Conservation (phyloP, 352 stramenopile species). For the Peronospora farinosa region DNA sequence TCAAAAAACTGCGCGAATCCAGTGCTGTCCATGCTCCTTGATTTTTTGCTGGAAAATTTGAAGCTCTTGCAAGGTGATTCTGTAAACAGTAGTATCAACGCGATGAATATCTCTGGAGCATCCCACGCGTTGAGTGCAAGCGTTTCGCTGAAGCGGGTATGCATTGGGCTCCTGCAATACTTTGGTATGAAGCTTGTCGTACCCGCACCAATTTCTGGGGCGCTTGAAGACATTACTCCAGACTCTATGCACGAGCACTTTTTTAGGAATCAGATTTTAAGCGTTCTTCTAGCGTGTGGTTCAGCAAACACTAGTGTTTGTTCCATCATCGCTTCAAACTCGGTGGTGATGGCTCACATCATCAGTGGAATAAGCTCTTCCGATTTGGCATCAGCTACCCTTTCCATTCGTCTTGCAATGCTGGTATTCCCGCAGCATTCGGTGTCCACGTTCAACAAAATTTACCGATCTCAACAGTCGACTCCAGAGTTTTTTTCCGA, state of each 20-base stretch:
- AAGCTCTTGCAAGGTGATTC: slow-evolving; percentile 21
- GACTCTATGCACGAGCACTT: slow-evolving; percentile 45
- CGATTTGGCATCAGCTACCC: slow-evolving; percentile 58
- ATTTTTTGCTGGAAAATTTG: slow-evolving; percentile 65
- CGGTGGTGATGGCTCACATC: slow-evolving; percentile 52
- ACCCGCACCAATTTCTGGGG: slow-evolving; percentile 3
- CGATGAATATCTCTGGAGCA: background rate
- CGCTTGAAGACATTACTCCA: slow-evolving; percentile 1
- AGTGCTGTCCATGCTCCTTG: slow-evolving; percentile 46
- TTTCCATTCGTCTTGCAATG: slow-evolving; percentile 82
- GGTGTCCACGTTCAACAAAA: slow-evolving; percentile 65
- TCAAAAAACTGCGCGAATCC: slow-evolving; percentile 35
- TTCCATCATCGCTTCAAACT: slow-evolving; percentile 50
- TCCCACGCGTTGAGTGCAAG: slow-evolving; percentile 20
- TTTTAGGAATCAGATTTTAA: slow-evolving; percentile 73
- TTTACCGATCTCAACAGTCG: slow-evolving; percentile 37
- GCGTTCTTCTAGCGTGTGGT: slow-evolving; percentile 65
- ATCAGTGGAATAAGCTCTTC: slow-evolving; percentile 53
- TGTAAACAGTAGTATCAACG: background rate
- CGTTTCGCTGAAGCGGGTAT: slow-evolving; percentile 54
- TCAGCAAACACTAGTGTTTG: slow-evolving; percentile 57
- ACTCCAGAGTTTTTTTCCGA: slow-evolving; percentile 13
- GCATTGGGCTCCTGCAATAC: slow-evolving; percentile 61
- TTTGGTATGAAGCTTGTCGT: slow-evolving; percentile 27
- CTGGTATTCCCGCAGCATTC: slow-evolving; percentile 76